Evolutionary conservation across 1,139 yeast genomes (phyloP).

Genomic region (Kodamaea suecica): DNA sequence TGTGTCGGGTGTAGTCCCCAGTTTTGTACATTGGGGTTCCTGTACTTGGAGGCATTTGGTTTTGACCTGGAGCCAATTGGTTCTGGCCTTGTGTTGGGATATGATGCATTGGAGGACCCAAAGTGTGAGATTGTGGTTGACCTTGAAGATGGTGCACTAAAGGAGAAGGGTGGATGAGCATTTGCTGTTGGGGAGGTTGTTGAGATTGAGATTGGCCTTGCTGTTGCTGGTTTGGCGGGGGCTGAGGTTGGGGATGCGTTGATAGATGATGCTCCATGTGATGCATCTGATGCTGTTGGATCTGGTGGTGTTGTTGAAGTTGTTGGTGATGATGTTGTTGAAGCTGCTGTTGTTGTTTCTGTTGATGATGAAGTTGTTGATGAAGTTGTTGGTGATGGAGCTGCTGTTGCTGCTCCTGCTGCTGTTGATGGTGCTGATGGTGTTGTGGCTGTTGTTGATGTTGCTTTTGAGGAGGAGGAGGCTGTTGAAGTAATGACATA

Average conservation of each 20-base stretch:
- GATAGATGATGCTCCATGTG: conserved; percentile 2
- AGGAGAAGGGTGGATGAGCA: background rate
- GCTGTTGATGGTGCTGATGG: conserved; percentile 13
- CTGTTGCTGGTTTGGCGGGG: conserved; percentile 2
- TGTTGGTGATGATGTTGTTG: conserved; percentile 3
- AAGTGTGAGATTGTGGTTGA: background rate
- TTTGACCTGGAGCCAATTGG: background rate
- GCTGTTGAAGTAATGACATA: conserved; percentile 29
- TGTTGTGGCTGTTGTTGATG: conserved; percentile 12
- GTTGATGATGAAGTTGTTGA: background rate
- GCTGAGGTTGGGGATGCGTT: background rate
- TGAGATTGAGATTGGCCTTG: conserved; percentile 1
- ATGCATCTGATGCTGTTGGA: background rate
- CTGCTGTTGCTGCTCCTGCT: conserved; percentile 11
- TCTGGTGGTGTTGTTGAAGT: background rate
- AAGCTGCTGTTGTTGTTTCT: conserved; percentile 1
- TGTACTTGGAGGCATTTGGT: background rate
- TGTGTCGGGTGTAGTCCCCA: conserved; percentile 8
- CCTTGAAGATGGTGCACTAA: background rate
- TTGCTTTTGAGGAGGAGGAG: conserved; percentile 7
- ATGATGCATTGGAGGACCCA: conserved; percentile 3
- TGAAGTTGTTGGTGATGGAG: conserved; percentile 3
- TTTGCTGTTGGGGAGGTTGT: conserved; percentile 1
- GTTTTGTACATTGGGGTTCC: background rate
- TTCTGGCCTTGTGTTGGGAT: conserved; percentile 1